Conservation (phyloP, 306 rosid species). For the Spatholobus suberectus region DNA sequence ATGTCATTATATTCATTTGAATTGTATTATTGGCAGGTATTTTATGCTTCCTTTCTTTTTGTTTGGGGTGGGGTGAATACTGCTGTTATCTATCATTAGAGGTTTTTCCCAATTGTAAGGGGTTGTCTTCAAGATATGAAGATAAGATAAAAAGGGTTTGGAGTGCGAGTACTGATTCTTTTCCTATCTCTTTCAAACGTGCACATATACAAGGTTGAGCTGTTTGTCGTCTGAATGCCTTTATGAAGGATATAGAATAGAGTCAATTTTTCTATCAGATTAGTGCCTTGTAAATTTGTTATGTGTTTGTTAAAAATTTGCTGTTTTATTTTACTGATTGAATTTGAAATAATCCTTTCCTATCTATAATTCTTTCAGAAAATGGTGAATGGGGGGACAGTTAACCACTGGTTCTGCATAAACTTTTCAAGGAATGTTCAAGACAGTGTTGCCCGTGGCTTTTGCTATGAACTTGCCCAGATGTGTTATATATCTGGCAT, state of each 20-base stretch:
- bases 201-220: neutral
- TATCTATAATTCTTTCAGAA: slow-evolving; percentile 58
- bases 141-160: neutral
- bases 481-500: slow-evolving; percentile 95
- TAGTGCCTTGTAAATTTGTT: neutral
- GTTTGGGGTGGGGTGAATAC: neutral
- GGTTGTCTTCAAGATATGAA: neutral
- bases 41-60: neutral
- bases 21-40: neutral
- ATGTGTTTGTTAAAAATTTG: neutral
- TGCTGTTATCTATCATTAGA: neutral
- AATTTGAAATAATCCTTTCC: neutral
- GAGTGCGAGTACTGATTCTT: neutral
- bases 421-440: slow-evolving; percentile 85
- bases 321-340: neutral
- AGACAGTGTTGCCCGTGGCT: slow-evolving; percentile 76
- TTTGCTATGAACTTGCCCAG: slow-evolving; percentile 85
- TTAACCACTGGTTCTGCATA: slow-evolving; percentile 84
- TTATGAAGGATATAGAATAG: neutral
- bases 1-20: neutral
- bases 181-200: too few species aligned
- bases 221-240: neutral
- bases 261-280: neutral
- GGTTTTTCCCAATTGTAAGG: neutral
- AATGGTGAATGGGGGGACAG: slow-evolving; percentile 98